phyloP scores from a whole-genome alignment of 208 protist genomes.

The Trypanosoma platydactyli region DNA sequence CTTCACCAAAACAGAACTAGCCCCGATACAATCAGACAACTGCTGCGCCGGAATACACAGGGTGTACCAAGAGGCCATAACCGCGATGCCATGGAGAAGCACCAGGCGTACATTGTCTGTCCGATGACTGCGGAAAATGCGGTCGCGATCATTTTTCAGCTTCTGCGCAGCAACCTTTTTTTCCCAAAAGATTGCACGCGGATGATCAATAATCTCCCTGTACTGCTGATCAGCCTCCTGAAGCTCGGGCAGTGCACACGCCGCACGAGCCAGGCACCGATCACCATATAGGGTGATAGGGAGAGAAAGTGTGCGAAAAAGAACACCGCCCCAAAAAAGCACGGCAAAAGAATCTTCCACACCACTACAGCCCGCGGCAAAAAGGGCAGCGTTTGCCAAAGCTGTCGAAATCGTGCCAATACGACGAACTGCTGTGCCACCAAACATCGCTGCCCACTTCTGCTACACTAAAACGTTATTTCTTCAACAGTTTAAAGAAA shows the following conservation, averaged over 20 bases:
- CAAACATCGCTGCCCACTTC: conserved; percentile 30
- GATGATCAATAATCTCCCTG: conserved; percentile 63
- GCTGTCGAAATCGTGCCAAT: conserved; percentile 59
- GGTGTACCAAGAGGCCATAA: conserved; percentile 41
- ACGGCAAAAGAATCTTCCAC: conserved; percentile 50
- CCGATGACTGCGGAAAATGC: conserved; percentile 69
- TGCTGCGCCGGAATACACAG: conserved; percentile 67
- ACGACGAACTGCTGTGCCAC: conserved; percentile 30
- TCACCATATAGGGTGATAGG: conserved; percentile 81
- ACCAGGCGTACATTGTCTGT: conserved; percentile 81
- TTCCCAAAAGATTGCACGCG: conserved; percentile 77
- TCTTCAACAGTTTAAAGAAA: background rate
- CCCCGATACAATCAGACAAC: conserved; percentile 40
- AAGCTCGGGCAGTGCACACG: conserved; percentile 70
- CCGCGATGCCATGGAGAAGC: conserved; percentile 39
- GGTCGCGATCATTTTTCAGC: conserved; percentile 77
- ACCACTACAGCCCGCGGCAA: conserved; percentile 33
- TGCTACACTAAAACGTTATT: background rate
- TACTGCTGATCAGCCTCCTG: conserved; percentile 67
- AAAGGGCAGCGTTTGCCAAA: conserved; percentile 57
- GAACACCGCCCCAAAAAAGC: conserved; percentile 48
- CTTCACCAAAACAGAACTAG: conserved; percentile 32
- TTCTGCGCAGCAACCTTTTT: conserved; percentile 81
- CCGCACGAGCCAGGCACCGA: conserved; percentile 58
- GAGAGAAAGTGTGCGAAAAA: conserved; percentile 57